phyloP scores from a whole-genome alignment of 2,329 filamentous ascomycete species.

The Stromatinia cepivora region DNA sequence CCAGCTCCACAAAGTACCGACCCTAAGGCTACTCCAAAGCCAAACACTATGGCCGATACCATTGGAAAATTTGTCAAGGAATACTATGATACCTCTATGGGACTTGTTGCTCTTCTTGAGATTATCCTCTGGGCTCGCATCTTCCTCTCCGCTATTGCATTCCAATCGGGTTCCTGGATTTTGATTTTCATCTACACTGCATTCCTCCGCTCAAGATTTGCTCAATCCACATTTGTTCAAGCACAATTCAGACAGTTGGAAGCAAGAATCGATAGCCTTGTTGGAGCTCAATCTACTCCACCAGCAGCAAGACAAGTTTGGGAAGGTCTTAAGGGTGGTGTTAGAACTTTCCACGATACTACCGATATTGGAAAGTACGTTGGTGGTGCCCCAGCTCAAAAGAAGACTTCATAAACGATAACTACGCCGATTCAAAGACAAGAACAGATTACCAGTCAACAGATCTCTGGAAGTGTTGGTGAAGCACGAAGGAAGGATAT shows the following conservation, averaged over 20 bases:
- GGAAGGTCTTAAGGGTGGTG: constrained; percentile 72
- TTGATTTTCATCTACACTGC: constrained; percentile 81
- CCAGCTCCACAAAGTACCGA: constrained; percentile 60
- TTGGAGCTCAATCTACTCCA: constrained; percentile 84
- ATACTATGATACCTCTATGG: constrained; percentile 97
- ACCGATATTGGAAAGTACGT: constrained; percentile 78
- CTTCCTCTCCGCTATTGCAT: constrained; percentile 76
- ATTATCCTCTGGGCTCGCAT: constrained; percentile 85
- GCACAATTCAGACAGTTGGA: constrained; percentile 71
- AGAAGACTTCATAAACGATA: constrained; percentile 52
- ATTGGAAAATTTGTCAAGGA: constrained; percentile 96
- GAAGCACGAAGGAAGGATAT: constrained; percentile 10
- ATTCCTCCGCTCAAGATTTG: constrained; percentile 87
- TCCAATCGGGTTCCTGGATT: constrained; percentile 89
- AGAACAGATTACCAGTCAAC: neutral
- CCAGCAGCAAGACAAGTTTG: constrained; percentile 77
- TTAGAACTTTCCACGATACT: constrained; percentile 72
- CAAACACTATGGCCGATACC: constrained; percentile 66
- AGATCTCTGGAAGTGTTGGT: constrained; percentile 14
- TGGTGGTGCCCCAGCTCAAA: constrained; percentile 55
- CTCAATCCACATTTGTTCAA: constrained; percentile 93
- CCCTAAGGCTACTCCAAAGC: constrained; percentile 55
- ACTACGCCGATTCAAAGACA: neutral
- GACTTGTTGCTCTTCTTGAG: constrained; percentile 84
- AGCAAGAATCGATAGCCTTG: constrained; percentile 75